Conservation (phyloP, 2,329 filamentous ascomycete species). For the Penicillium nordicum region DNA sequence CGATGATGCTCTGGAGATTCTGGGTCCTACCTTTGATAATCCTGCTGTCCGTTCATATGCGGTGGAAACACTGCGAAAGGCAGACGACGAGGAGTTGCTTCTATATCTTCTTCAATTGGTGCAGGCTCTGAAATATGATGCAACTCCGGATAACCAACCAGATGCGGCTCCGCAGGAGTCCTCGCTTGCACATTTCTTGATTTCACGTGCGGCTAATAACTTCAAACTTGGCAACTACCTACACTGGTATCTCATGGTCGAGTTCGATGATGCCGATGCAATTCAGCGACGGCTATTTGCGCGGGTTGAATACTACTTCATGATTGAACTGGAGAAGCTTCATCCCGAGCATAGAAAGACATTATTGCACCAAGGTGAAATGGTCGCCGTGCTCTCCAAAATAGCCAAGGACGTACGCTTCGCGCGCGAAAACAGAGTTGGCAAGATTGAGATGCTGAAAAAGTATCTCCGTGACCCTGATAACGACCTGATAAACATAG, state of each 20-base stretch:
- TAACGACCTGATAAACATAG: slow-evolving; percentile 79
- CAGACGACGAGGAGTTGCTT: slow-evolving; percentile 86
- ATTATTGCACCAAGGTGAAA: slow-evolving; percentile 80
- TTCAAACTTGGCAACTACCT: slow-evolving; percentile 91
- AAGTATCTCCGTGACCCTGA: slow-evolving; percentile 81
- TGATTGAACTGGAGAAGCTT: slow-evolving; percentile 75
- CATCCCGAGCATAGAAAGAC: slow-evolving; percentile 72
- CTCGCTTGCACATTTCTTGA: slow-evolving; percentile 83
- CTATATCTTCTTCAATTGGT: slow-evolving; percentile 92
- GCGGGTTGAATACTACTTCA: slow-evolving; percentile 93
- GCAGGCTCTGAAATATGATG: slow-evolving; percentile 92
- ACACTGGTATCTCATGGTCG: slow-evolving; percentile 98
- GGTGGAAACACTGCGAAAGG: slow-evolving; percentile 84
- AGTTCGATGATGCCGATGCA: slow-evolving; percentile 78
- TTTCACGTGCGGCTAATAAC: slow-evolving; percentile 80
- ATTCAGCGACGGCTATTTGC: slow-evolving; percentile 82
- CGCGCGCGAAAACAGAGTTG: slow-evolving; percentile 70
- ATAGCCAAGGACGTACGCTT: slow-evolving; percentile 85
- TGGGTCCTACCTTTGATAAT: slow-evolving; percentile 90
- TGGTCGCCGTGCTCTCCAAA: slow-evolving; percentile 80
- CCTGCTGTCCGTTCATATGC: slow-evolving; percentile 85
- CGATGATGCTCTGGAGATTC: slow-evolving; percentile 89
- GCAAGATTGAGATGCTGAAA: slow-evolving; percentile 82
- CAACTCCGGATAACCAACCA: slow-evolving; percentile 62
- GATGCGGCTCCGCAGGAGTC: slow-evolving; percentile 68